Base-by-base conservation (phyloP, 257 asterid genomes). In the Eustoma russellianum region DNA sequence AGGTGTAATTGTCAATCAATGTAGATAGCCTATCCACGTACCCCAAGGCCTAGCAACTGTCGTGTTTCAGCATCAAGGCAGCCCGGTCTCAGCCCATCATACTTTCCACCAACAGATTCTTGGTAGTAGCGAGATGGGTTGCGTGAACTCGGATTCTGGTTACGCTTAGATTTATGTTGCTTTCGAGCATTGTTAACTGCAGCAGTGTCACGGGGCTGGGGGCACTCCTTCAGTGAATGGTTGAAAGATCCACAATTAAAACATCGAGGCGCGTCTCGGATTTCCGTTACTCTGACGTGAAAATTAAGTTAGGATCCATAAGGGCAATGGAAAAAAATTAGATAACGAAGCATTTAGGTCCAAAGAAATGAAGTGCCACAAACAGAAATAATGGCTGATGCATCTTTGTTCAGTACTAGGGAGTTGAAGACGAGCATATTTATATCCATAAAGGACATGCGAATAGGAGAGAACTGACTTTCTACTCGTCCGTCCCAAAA, bases 171-270 rank as follows among this genome's bases (percentile, higher is more conserved):
- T 55, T 70, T 72, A 59, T 85, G 97, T 66, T 84, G 78, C 69
- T 85, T 92, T 56, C 98, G 83, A 55, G 98, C 98, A 77, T 52
- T 83, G 71, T 70, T 88, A 48, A 92, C 94, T 60, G 95, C 95
- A 56, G 40, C 76, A 67, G 55, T 77, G 62, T 92, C 85, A 55
- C 97, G 97, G 61, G 98, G 97, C 72, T 83, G 85, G 55, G 86
- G 75, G 77, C 98, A 92, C 41, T 92, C 97, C 74, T 74, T 92
- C 68, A 92, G 62, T 13, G 93, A 73, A 72, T 92, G 98, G 78
- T 75, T 72, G 76, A 88, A 92, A 2, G 97, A 88, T 65, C 86
- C 81, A 78, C 98, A 92, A 68, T 92, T 92, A 72, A 92, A 92
- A 73, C 98, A 92, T 48, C 98, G 95, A 46, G 93, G 82, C 33